Evolutionary conservation across 2,329 filamentous ascomycete genomes (phyloP).

Genomic region (Epichloe sp.): DNA sequence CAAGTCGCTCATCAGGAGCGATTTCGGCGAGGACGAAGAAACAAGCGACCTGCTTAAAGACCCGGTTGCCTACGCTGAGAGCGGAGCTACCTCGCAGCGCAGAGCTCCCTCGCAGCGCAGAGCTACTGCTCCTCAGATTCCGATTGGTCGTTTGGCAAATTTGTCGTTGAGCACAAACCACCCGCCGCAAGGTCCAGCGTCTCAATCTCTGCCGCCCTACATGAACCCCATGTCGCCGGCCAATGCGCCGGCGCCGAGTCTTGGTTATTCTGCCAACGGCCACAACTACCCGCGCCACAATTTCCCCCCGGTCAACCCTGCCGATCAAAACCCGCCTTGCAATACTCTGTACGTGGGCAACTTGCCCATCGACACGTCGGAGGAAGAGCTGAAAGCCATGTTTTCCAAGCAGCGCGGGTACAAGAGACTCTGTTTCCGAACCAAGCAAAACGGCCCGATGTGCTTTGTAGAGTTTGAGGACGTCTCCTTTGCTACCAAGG

Average conservation of each 20-base stretch:
- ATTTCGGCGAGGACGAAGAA: slow-evolving; percentile 52
- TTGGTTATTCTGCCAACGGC: slow-evolving; percentile 24
- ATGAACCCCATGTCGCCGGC: slow-evolving; percentile 42
- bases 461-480: slow-evolving; percentile 99
- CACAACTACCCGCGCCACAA: slow-evolving; percentile 49
- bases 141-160: slow-evolving; percentile 52
- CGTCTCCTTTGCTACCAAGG: slow-evolving; percentile 80
- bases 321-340: slow-evolving; percentile 93
- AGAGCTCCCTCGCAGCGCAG: slow-evolving; percentile 49
- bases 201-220: slow-evolving; percentile 39
- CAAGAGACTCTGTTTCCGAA: slow-evolving; percentile 87
- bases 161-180: slow-evolving; percentile 59
- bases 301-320: slow-evolving; percentile 86
- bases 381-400: slow-evolving; percentile 87
- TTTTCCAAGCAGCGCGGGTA: slow-evolving; percentile 92
- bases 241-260: slow-evolving; percentile 23
- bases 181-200: slow-evolving; percentile 35
- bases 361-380: slow-evolving; percentile 78
- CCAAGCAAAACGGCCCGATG: slow-evolving; percentile 93
- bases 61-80: slow-evolving; percentile 61
- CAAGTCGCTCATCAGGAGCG: slow-evolving; percentile 60
- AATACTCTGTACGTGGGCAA: slow-evolving; percentile 99
- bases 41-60: slow-evolving; percentile 60
- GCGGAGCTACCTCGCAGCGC: slow-evolving; percentile 31
- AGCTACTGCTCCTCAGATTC: slow-evolving; percentile 59